Evolutionary conservation across 805 yeast genomes (phyloP), one percentile per base, ranked within the genome.

Genomic region (Wickerhamiella bombiphila): DNA sequence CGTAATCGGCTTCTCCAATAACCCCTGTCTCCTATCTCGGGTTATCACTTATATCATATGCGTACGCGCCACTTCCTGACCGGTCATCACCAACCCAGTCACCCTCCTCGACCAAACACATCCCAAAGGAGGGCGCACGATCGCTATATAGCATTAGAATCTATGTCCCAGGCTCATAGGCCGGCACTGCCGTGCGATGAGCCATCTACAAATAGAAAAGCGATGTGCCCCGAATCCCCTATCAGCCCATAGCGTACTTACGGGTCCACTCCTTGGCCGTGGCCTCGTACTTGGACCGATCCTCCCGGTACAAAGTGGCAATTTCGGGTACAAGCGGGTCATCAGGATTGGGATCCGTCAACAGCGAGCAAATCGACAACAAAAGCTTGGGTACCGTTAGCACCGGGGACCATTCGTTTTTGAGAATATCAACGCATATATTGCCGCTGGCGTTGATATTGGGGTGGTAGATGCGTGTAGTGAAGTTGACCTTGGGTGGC

Each of bases 391-490:
- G 83, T 50, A 91, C 82, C 36, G 97, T 91, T 57, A 91, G 70
- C 26, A 96, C 97, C 19, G 98, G 98, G 19, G 97, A 86, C 98
- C 98, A 91, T 61, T 88, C 94, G 57, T 91, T 97, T 61, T 88
- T 86, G 59, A 91, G 72, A 58, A 91, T 88, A 63, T 91, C 98
- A 49, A 88, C 70, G 70, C 98, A 88, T 55, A 88, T 88, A 61
- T 85, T 79, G 59, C 98, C 98, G 56, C 81, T 82, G 39, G 88
- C 75, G 65, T 88, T 86, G 66, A 88, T 88, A 65, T 88, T 88
- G 53, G 97, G 97, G 60, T 88, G 98, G 63, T 88, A 88, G 59
- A 88, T 86, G 65, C 86, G 81, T 35, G 98, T 88, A 50, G 93
- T 83, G 70, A 88, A 88, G 44, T 74, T 70, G 48, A 79, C 76